Base-by-base conservation (phyloP, 1,284 basidiomycete species). In the Heterobasidion parviporum region DNA sequence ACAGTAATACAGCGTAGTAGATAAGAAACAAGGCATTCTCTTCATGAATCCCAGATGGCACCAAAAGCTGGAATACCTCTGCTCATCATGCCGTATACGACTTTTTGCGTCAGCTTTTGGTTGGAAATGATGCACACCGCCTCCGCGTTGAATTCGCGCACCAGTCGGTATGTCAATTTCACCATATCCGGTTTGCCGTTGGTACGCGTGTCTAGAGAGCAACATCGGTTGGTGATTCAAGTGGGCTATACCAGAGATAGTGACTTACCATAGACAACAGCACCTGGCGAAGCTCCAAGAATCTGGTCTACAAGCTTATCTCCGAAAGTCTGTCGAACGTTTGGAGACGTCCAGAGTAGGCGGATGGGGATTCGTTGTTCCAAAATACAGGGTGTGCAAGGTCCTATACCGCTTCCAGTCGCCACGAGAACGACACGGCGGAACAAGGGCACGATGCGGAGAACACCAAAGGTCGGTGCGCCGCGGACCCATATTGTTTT, bases 181-280 rank as follows among this genome's bases (percentile, higher is more conserved):
- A 83, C 78, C 80, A 82, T 82, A 67, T 82, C 80, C 3, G 81
- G 80, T 64, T 81, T 82, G 16, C 81, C 81, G 59, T 82, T 73
- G 45, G 68, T 73, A 44, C 79, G 77, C 15, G 82, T 83, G 60
- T 83, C 80, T 81, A 51, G 18, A 26, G 26, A 15, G 38, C 26
- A 41, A 20, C 16, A 56, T 20, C 18, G 43, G 15, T 48, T 54
- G 20, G 32, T 51, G 26, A 51, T n/a, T 20, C 15, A 51, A 51
- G 26, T 51, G 34, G 2, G 6, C 16, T 36, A 35, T 43, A 33
- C 8, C 26, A 16, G 38, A 15, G 36, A 15, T 57, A 44, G 26
- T 52, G 16, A 57, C 57, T 20, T 54, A 80, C 79, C 79, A 63
- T 83, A 83, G 34, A 83, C 72, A 34, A 82, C 76, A 16, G 80